Conservation (phyloP, 108 stramenopile species). For the Skeletonema menzelii region DNA sequence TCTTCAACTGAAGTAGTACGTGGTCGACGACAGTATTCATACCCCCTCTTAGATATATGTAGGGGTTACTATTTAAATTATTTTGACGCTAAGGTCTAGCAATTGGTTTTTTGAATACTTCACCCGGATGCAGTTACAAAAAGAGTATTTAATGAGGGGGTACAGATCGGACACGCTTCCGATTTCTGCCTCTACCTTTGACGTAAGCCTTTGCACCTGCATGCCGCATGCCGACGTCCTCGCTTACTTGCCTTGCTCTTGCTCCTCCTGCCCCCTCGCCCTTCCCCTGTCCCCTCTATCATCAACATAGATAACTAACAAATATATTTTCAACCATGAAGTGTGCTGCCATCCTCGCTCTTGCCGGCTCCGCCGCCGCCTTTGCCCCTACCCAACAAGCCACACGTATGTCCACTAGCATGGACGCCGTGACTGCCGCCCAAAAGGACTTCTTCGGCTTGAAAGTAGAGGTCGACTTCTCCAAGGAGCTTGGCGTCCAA, state of each 20-base stretch:
- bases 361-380: conserved; percentile 45
- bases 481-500: conserved; percentile 84
- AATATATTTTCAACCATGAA: conserved; percentile 28
- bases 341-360: conserved; percentile 50
- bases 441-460: background rate
- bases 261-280: no score
- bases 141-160: no score
- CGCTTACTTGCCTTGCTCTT: no score
- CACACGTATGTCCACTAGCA: conserved; percentile 11
- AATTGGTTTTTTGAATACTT: no score
- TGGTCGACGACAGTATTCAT: background rate
- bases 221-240: no score
- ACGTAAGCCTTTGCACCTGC: no score
- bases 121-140: no score
- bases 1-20: background rate
- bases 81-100: no score
- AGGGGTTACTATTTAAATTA: background rate
- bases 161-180: no score
- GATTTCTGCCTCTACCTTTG: no score
- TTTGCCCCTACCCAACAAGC: conserved; percentile 18
- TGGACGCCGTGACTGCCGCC: conserved; percentile 17
- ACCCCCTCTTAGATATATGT: background rate
- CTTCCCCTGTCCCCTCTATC: no score
- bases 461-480: conserved; percentile 40
- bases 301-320: no score